These are phyloP conservation scores for Hyaloperonospora arabidopsidis DNA, from an alignment of 352 stramenopile genomes.

Conservation along the genomic window DNA sequence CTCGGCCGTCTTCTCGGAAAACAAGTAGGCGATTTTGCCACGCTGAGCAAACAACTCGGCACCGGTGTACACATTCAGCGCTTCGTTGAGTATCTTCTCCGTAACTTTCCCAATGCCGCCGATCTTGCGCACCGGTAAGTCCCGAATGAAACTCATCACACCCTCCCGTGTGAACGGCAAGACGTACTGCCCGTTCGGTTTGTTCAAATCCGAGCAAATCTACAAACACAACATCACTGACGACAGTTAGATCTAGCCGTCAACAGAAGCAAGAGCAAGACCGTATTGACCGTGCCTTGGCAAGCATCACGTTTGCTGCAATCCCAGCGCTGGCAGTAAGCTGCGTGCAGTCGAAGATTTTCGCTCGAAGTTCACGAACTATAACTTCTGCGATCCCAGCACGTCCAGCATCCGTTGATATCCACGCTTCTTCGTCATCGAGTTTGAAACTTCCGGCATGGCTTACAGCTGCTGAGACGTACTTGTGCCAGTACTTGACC, in stretches of 20 bases:
- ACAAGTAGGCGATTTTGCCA: conserved; percentile 54
- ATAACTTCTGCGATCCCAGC: conserved; percentile 43
- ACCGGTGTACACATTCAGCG: conserved; percentile 81
- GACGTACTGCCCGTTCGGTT: conserved; percentile 93
- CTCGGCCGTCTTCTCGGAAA: conserved; percentile 51
- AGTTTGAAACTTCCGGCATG: conserved; percentile 12
- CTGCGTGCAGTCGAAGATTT: conserved; percentile 80
- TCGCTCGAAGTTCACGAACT: conserved; percentile 75
- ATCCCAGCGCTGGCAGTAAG: conserved; percentile 92
- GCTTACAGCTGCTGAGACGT: conserved; percentile 15
- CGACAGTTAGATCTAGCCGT: conserved; percentile 1
- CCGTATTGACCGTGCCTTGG: conserved; percentile 62
- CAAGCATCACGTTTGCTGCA: conserved; percentile 86
- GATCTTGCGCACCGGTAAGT: conserved; percentile 88
- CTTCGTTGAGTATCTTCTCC: conserved; percentile 85
- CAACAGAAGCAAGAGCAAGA: neutral
- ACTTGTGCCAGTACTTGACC: conserved; percentile 43
- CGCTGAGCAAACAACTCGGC: conserved; percentile 62
- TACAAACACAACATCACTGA: conserved; percentile 12
- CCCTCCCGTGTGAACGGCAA: conserved; percentile 66
- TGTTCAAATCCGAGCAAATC: conserved; percentile 94
- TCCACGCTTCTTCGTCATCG: conserved; percentile 5
- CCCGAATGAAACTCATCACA: conserved; percentile 86
- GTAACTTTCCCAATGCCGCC: conserved; percentile 93
- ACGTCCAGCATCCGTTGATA: conserved; percentile 11